phyloP scores from a whole-genome alignment of 768 basidiomycete species.

The Ephemerocybe angulata region DNA sequence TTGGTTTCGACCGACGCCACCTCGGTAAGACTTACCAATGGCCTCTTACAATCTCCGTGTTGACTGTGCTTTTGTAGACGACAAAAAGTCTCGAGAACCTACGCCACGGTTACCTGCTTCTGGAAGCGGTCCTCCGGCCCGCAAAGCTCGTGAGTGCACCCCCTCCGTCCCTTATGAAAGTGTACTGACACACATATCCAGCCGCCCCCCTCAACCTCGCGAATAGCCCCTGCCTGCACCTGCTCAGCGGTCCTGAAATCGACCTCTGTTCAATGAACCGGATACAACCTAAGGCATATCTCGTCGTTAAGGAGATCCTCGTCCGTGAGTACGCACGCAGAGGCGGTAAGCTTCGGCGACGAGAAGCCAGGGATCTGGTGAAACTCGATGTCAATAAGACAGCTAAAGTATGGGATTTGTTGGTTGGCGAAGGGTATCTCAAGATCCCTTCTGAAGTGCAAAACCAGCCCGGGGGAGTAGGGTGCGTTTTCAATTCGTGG shows the following conservation, averaged over 20 bases:
- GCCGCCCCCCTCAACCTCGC: constrained; percentile 81
- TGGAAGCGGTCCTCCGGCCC: constrained; percentile 36
- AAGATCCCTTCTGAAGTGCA: constrained; percentile 56
- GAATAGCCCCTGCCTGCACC: constrained; percentile 83
- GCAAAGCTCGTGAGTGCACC: constrained; percentile 40
- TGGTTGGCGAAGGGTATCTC: constrained; percentile 80
- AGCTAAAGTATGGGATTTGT: constrained; percentile 88
- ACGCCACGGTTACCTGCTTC: constrained; percentile 49
- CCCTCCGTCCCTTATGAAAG: neutral
- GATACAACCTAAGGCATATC: constrained; percentile 92
- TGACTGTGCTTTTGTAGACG: constrained; percentile 27
- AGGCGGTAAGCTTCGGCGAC: constrained; percentile 80
- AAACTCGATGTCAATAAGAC: constrained; percentile 95
- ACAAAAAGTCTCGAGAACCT: constrained; percentile 56
- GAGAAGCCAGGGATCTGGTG: constrained; percentile 86
- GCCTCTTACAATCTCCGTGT: neutral
- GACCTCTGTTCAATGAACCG: constrained; percentile 83
- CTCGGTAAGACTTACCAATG: neutral
- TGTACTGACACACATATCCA: constrained; percentile 15
- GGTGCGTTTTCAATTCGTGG: neutral
- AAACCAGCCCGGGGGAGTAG: neutral
- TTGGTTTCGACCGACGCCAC: constrained; percentile 35
- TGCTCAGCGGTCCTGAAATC: constrained; percentile 87
- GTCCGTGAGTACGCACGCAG: constrained; percentile 90
- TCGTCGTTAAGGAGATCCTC: constrained; percentile 92